Conservation (phyloP, 1,284 basidiomycete species). For the Cryptococcus sp. region DNA sequence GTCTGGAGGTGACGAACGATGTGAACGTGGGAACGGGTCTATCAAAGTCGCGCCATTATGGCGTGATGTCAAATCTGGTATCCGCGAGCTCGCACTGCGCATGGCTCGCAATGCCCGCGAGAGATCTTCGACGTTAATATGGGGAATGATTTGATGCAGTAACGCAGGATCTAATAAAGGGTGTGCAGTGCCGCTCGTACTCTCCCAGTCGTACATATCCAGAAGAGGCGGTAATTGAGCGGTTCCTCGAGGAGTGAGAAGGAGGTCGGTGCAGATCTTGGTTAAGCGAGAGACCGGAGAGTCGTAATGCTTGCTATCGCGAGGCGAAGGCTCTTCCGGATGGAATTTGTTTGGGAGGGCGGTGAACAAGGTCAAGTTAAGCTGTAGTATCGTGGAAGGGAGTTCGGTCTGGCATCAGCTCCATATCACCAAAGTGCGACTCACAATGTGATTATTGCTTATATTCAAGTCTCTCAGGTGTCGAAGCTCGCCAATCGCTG, state of each 20-base stretch:
- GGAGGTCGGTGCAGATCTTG: slow-evolving; percentile 39
- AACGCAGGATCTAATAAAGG: slow-evolving; percentile 38
- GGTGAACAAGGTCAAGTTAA: slow-evolving; percentile 32
- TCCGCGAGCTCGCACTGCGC: slow-evolving; percentile 22
- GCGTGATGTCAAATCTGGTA: no score
- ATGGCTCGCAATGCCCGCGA: slow-evolving; percentile 33
- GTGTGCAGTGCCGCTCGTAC: slow-evolving; percentile 22
- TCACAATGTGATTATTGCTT: slow-evolving; percentile 48
- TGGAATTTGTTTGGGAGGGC: slow-evolving; percentile 34
- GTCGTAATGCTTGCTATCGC: slow-evolving; percentile 22
- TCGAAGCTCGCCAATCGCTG: slow-evolving; percentile 47
- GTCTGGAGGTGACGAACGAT: slow-evolving; percentile 30
- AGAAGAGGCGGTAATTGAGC: slow-evolving; percentile 43
- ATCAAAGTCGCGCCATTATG: neutral
- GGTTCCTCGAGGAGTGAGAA: slow-evolving; percentile 42
- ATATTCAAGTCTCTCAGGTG: slow-evolving; percentile 51
- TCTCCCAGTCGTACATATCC: slow-evolving; percentile 43
- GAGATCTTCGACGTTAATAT: slow-evolving; percentile 19
- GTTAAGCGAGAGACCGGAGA: slow-evolving; percentile 31
- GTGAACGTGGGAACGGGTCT: slow-evolving; percentile 36
- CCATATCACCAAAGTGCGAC: slow-evolving; percentile 12
- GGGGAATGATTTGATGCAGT: slow-evolving; percentile 32
- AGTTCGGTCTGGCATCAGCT: slow-evolving; percentile 39
- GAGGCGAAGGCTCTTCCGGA: neutral
- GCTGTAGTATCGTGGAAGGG: slow-evolving; percentile 48